Percentiles rank a stretch among this genome's conserved stretches.
Conservation (phyloP, 371 early-diverging fungal species). For the Mucor racemosus region DNA sequence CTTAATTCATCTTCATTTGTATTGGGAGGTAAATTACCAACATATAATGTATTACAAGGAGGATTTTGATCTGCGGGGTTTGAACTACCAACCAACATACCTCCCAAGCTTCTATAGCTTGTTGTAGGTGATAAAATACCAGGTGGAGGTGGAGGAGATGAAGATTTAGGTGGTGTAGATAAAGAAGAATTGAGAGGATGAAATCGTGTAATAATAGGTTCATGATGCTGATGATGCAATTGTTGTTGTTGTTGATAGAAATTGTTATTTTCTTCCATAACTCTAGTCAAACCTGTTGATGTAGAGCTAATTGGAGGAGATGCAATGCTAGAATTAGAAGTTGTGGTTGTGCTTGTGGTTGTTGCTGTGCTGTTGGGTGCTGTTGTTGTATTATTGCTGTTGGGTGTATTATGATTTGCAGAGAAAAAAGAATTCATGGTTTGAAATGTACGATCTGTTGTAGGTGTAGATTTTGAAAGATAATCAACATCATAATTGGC, state of each 20-base stretch:
- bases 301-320: constrained; percentile 19
- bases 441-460: constrained; percentile 19
- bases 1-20: constrained; percentile 84
- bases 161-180: constrained; percentile 34
- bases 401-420: constrained; percentile 4
- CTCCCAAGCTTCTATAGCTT: constrained; percentile 28
- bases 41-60: constrained; percentile 93
- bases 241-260: constrained; percentile 13
- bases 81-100: constrained; percentile 32
- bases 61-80: constrained; percentile 88
- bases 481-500: constrained; percentile 29
- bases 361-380: background rate
- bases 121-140: constrained; percentile 24
- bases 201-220: constrained; percentile 16
- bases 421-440: constrained; percentile 20
- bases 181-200: constrained; percentile 33
- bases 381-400: background rate
- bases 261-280: constrained; percentile 25
- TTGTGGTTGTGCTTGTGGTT: background rate
- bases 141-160: constrained; percentile 45
- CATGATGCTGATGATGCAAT: constrained; percentile 21
- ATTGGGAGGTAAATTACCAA: constrained; percentile 85
- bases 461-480: constrained; percentile 39
- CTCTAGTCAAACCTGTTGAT: constrained; percentile 29
- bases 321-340: constrained; percentile 14